Evolutionary conservation across 441 rosid genomes (phyloP).

Genomic region (Corymbia calophylla): DNA sequence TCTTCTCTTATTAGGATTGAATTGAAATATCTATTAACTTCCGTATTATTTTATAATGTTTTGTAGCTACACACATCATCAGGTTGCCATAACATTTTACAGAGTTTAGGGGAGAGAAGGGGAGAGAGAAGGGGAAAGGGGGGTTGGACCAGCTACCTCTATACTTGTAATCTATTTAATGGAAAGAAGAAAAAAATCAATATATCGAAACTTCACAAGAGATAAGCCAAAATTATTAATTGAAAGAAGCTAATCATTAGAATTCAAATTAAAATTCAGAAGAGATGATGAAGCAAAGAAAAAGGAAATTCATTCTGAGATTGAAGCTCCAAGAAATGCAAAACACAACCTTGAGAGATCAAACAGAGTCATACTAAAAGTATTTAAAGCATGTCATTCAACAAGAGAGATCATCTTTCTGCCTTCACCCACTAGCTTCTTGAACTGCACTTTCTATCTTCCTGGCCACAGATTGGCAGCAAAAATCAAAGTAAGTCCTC

Average conservation of each 20-base stretch:
- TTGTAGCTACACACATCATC: not conserved
- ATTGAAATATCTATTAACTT: not conserved
- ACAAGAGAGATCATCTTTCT: not conserved
- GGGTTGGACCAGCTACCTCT: not conserved
- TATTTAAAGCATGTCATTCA: not conserved
- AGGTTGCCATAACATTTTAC: not conserved
- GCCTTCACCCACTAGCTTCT: not conserved
- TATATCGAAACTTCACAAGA: not conserved
- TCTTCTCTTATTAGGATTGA: not conserved
- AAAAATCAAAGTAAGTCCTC: not conserved
- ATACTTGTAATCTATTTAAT: not conserved
- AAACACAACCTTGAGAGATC: not conserved
- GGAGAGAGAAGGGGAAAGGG: not conserved
- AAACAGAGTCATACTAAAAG: not conserved
- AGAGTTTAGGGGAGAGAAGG: not conserved
- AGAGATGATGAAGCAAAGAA: not conserved
- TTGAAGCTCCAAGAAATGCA: not conserved
- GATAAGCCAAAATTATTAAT: not conserved
- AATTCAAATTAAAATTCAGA: not conserved
- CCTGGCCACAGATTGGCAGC: not conserved
- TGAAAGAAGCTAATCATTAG: too few species aligned
- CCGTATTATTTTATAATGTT: not conserved
- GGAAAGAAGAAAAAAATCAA: not conserved
- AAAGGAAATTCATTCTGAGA: not conserved
- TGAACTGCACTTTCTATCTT: not conserved